Evolutionary conservation across 257 asterid species (phyloP), one percentile per base, ranked within the genome.

Genomic region (Capsicum chinense): DNA sequence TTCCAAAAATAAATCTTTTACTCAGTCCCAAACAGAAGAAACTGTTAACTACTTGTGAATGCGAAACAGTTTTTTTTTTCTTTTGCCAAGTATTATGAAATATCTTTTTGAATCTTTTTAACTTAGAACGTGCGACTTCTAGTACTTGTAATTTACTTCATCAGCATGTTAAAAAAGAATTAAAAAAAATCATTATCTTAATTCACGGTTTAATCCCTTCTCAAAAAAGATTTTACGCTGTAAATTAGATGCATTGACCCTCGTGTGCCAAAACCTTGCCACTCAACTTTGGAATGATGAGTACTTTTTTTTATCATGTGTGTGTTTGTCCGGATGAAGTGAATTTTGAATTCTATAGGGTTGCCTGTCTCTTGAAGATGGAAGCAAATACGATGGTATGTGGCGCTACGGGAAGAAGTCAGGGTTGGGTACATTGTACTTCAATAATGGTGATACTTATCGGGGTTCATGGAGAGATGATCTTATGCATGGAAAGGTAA

Each of bases 401-500:
- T 96, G 99, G 99, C 98, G 95, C 85, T 92, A 92, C 82, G 99
- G 99, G 79, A 96, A 94, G 90, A 90, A 94, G 88, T 94, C 98
- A 13, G 99, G 99, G 83, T 82, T 89, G 21, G 98, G 98, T 87
- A 91, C 98, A 83, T 91, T 93, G 87, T 96, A 93, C 90, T 96
- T 92, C 91, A 92, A 85, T 84, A 96, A 94, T 63, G 98, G 98
- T 26, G 98, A 96, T 89, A 92, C 95, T 85, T 96, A 86, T 90
- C 97, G 93, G 88, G 99, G 99, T 52, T 92, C 97, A 10, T 96
- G 99, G 99, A 94, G 99, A 86, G 98, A 96, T 84, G 99, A 96
- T 88, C 92, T 88, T 89, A 96, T 94, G 97, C 99, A 96, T 62
- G 99, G 99, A 79, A 96, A 96, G 98, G 99, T 96, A 92, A 39